phyloP scores from a whole-genome alignment of 164 flowering plant species.

The Dillenia turbinata region DNA sequence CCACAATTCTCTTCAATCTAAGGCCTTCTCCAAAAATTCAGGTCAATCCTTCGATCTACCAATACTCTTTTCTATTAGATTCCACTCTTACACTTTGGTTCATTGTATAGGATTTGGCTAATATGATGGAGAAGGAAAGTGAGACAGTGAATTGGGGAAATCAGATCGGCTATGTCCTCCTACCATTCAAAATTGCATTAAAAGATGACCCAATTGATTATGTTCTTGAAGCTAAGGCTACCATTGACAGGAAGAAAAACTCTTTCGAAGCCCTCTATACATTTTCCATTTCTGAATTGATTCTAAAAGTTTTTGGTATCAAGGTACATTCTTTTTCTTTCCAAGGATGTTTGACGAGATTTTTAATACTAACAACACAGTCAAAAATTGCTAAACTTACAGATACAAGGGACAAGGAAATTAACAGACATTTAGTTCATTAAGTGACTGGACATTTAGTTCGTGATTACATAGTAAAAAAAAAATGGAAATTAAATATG shows the following conservation, averaged over 20 bases:
- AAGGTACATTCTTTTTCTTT: constrained; percentile 30
- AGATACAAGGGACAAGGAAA: no score
- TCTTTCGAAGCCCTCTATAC: constrained; percentile 51
- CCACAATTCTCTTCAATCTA: constrained; percentile 47
- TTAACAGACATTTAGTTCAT: no score
- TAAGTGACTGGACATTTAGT: no score
- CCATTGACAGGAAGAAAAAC: constrained; percentile 56
- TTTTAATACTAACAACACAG: no score
- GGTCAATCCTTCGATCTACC: constrained; percentile 17
- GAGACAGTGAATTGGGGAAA: constrained; percentile 56
- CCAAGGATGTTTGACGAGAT: no score
- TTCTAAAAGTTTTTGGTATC: constrained; percentile 40
- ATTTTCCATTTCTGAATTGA: constrained; percentile 16
- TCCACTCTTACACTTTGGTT: no score
- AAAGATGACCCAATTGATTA: constrained; percentile 55
- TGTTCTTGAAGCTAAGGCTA: constrained; percentile 50
- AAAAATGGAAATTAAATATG: no score
- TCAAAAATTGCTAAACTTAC: no score
- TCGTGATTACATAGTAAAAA: no score
- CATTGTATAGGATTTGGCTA: constrained; percentile 38
- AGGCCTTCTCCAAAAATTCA: constrained; percentile 47
- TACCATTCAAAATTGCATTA: constrained; percentile 46
- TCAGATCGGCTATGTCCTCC: constrained; percentile 46
- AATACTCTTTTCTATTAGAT: no score
- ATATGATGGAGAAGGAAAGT: constrained; percentile 54